A percentile compares a stretch with the other conserved stretches of the same genome.
These are phyloP conservation scores for Pichia cabralensis DNA, from an alignment of 805 yeast genomes.

Conservation along the genomic window DNA sequence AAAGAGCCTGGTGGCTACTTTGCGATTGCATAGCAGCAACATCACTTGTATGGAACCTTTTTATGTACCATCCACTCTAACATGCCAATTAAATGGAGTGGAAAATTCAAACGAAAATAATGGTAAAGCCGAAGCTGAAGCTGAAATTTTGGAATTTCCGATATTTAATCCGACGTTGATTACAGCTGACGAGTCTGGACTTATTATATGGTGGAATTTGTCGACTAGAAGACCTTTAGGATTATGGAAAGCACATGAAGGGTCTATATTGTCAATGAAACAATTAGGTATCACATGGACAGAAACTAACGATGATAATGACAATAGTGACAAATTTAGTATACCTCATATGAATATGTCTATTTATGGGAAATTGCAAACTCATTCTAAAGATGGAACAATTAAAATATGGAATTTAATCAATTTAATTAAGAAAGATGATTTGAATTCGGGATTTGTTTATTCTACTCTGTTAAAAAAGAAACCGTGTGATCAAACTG, in stretches of 20 bases:
- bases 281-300: constrained; percentile 32
- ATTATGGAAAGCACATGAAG: constrained; percentile 51
- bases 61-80: constrained; percentile 7
- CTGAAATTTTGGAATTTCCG: too few species aligned
- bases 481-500: constrained; percentile 2
- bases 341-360: constrained; percentile 12
- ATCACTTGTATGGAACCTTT: constrained; percentile 6
- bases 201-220: constrained; percentile 57
- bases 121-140: neutral
- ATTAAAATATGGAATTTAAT: constrained; percentile 37
- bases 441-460: constrained; percentile 4
- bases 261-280: constrained; percentile 37
- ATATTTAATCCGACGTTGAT: constrained; percentile 30
- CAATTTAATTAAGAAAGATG: constrained; percentile 9
- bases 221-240: constrained; percentile 43
- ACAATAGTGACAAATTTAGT: neutral
- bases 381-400: constrained; percentile 62
- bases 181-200: constrained; percentile 56
- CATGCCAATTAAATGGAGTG: too few species aligned
- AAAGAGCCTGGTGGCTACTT: constrained; percentile 19
- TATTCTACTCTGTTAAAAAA: constrained; percentile 12
- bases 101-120: neutral
- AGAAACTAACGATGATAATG: too few species aligned
- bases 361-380: constrained; percentile 36
- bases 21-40: constrained; percentile 4